Evolutionary conservation across 768 basidiomycete species (phyloP), one percentile per base, ranked within the genome.

Genomic region (Flagelloscypha sp.): DNA sequence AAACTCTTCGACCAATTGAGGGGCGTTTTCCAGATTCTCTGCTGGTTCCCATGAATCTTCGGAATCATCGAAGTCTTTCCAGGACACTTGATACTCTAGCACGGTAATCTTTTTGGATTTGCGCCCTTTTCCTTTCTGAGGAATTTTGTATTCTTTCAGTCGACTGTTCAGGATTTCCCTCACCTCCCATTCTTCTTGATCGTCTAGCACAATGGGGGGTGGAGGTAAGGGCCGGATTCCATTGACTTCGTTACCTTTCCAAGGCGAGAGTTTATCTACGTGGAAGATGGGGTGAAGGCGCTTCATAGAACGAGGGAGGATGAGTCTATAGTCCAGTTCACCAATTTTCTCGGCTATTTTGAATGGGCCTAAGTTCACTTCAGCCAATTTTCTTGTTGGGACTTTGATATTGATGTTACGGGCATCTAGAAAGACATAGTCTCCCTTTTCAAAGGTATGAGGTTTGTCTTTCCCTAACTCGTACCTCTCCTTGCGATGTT

Each of bases 261-360:
- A 39, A 6, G 15, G 17, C 11, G 24, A n/a, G 3, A 39, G 43
- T 8, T 47, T 46, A 7, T 43, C 45, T 13, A 49, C 43, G 30
- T 56, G 41, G 41, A 56, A 56, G 6, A 55, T 45, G 12, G 47
- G 49, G 12, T 56, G 52, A 2, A 56, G 36, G 8, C 17, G 36
- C 3, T 42, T 41, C 7, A 56, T 18, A 9, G 34, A 40, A 0
- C 30, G 21, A 3, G 53, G 50, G 2, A 53, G 48, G 0, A 18
- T 8, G 13, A 56, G 45, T 0, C 22, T 22, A 28, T 47, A 52
- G 3, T 43, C 9, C 6, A 38, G 45, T 8, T 23, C 11, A n/a
- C 41, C 33, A 8, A 41, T 18, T 21, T 37, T 41, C 3, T 19
- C 21, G 7, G 42, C 15, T 10, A 47, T 24, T 2, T 7, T 30